phyloP scores from a whole-genome alignment of 108 stramenopile genomes.

The Bacterosira constricta region DNA sequence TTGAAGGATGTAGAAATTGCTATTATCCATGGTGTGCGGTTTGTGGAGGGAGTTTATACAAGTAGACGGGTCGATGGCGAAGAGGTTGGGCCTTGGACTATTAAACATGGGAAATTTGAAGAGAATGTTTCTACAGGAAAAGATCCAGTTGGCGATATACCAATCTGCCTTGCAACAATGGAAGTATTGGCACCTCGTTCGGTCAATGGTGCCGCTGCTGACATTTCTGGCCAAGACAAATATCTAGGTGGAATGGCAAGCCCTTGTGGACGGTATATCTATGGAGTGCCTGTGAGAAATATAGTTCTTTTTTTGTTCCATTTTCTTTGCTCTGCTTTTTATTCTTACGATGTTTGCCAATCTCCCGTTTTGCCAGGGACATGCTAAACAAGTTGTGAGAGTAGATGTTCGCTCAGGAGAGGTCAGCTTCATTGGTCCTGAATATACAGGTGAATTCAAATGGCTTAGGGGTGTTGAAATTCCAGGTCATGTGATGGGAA shows the following conservation, averaged over 20 bases:
- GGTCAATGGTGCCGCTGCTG: constrained; percentile 4
- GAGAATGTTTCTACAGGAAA: not conserved
- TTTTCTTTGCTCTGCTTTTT: not conserved
- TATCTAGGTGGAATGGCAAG: constrained; percentile 75
- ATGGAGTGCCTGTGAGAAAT: constrained; percentile 43
- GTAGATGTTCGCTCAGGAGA: constrained; percentile 46
- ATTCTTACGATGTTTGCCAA: not conserved
- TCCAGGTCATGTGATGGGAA: constrained; percentile 41
- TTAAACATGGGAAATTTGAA: constrained; percentile 4
- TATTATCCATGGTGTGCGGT: constrained; percentile 61
- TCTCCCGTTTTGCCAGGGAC: constrained; percentile 28
- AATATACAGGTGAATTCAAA: constrained; percentile 64
- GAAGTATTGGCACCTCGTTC: constrained; percentile 11
- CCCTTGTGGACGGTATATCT: constrained; percentile 71
- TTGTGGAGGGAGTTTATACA: constrained; percentile 29
- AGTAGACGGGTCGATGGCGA: constrained; percentile 7
- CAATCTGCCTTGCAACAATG: constrained; percentile 12
- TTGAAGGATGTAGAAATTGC: constrained; percentile 47
- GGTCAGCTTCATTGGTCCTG: constrained; percentile 58
- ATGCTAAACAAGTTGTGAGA: constrained; percentile 56
- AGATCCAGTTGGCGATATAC: constrained; percentile 2
- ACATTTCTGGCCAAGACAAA: constrained; percentile 59
- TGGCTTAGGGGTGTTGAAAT: constrained; percentile 72
- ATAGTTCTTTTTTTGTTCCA: not conserved
- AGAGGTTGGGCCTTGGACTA: constrained; percentile 9